Base-by-base conservation (phyloP, 2,329 filamentous ascomycete genomes). In the Stemphylium lycopersici region DNA sequence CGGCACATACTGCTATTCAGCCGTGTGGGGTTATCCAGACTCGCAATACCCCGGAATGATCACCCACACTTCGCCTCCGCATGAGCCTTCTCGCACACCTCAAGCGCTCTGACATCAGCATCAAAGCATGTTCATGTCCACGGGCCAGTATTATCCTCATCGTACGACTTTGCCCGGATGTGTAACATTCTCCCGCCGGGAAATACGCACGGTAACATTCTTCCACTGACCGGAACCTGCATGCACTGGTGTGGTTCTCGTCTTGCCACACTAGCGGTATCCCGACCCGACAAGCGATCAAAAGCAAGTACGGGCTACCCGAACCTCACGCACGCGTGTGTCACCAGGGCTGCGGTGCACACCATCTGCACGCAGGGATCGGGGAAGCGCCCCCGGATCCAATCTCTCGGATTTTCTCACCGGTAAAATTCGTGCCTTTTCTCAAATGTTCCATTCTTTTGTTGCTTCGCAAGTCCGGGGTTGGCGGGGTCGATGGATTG, bases 381-480 rank as follows among this genome's bases (percentile, higher is more conserved):
- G 61, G 58, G 63, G 63, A 62, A 57, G 56, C 52, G 46, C 53
- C 50, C 61, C 55, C 63, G 52, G 57, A 67, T 53, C 67, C 67
- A 68, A 37, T 43, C 53, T 48, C 22, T 44, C 46, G 67, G 67
- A 57, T 44, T 48, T 26, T 15, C 50, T 56, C 51, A 61, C 55
- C 62, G 58, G 59, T 55, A 62, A 56, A 56, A 58, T 16, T 53
- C 42, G 29, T 32, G 32, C 41, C 59, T 46, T 51, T 55, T 57
- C 26, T 53, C 55, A 58, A 52, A 61, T 46, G 44, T 50, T 46
- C 34, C 52, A 42, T 49, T 22, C 47, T 16, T 44, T 33, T 45
- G 52, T 52, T 44, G 48, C 61, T 53, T 48, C 29, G 33, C 40
- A 18, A 51, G 50, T 60, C 51, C 47, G 56, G 59, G 54, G 56